Conservation (phyloP, 129 eudicot genomes). For the Lactuca sativa region DNA sequence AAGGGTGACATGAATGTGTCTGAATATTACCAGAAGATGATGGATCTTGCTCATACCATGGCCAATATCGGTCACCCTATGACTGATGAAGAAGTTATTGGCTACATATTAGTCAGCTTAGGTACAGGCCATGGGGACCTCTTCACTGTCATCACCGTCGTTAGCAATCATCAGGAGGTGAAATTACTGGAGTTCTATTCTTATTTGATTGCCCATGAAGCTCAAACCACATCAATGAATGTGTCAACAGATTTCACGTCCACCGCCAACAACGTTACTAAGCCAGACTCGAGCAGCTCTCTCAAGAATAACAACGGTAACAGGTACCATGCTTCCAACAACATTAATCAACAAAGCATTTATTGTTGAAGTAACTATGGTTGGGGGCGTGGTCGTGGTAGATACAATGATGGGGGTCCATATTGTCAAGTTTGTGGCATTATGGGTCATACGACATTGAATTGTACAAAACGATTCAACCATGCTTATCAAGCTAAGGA, state of each 20-base stretch:
- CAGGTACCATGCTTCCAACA: background rate
- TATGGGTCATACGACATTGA: background rate
- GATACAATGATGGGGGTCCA: background rate
- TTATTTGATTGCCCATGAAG: conserved; percentile 8
- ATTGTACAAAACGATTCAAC: background rate
- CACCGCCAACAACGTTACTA: background rate
- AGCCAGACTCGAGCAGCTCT: background rate
- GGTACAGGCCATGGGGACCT: conserved; percentile 10
- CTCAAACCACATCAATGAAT: background rate
- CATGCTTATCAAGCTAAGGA: background rate
- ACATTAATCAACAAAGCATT: background rate
- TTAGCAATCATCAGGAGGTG: background rate
- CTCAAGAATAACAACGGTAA: background rate
- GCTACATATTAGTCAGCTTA: background rate
- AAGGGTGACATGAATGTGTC: too few relatives aligned
- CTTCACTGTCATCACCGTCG: background rate
- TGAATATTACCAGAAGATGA: background rate
- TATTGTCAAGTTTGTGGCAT: background rate
- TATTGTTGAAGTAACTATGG: too few relatives aligned
- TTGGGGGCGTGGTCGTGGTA: background rate
- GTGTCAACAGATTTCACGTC: background rate
- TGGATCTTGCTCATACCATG: background rate
- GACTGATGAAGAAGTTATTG: conserved; percentile 5
- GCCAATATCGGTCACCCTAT: too few relatives aligned
- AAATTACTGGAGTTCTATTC: background rate